Evolutionary conservation across 2,329 filamentous ascomycete genomes (phyloP), one percentile per base, ranked within the genome.

Genomic region (Laburnicola sp.): DNA sequence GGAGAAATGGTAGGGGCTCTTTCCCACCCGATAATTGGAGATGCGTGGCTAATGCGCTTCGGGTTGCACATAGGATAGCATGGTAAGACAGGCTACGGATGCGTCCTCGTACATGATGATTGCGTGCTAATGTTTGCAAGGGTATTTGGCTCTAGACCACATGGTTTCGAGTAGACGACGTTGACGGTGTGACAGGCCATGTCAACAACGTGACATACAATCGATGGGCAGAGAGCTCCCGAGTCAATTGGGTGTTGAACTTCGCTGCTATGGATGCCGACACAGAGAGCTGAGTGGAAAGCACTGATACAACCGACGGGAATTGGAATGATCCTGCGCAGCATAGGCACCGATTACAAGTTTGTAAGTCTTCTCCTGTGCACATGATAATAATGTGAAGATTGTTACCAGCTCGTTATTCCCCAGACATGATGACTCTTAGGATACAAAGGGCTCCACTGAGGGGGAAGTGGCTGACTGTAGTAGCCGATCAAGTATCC

Each of bases 141-240:
- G 58, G 59, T 58, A 57, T 27, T 32, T 32, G 28, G 43, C 16
- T 36, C 38, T 41, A 39, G 45, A 10, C 47, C 25, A 50, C 48
- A 37, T 21, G 27, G 30, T 4, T 9, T 42, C 25, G 8, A 38
- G 25, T 39, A 36, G 31, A 66, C 6, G 48, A 37, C 26, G 40
- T 50, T 65, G 42, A 76, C n/a, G 56, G 40, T 50, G 44, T 47
- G 32, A 35, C 46, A 85, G 83, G 85, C 42, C 91, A 96, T 71
- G 87, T 96, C 42, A 96, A 96, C 70, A 96, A 96, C 63, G 86
- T 92, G 56, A 84, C 83, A 58, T 96, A 96, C 72, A 86, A 88
- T 61, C 83, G 88, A 54, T 96, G 89, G 70, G 91, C 91, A 31
- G 92, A 97, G 71, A 86, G 87, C 4, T 86, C 86, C 3, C 82